phyloP scores from a whole-genome alignment of 495 filamentous ascomycete species.

The Cercophora newfieldiana region DNA sequence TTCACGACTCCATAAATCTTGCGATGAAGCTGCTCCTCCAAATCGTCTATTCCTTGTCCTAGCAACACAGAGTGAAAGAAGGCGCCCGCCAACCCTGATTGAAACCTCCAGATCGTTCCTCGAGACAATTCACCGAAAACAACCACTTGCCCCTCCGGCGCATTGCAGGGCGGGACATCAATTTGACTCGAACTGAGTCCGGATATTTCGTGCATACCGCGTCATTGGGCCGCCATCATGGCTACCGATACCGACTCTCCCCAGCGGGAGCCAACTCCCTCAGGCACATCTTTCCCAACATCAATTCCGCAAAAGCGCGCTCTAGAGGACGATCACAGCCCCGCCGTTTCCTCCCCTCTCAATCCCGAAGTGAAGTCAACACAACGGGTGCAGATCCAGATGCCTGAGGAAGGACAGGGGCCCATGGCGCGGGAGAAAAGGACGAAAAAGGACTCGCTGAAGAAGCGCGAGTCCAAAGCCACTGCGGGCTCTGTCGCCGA shows the following conservation, averaged over 20 bases:
- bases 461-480: constrained; percentile 76
- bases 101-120: neutral
- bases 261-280: constrained; percentile 44
- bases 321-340: constrained; percentile 55
- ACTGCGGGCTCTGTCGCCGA: constrained; percentile 37
- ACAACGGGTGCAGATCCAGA: constrained; percentile 32
- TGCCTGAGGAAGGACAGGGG: constrained; percentile 36
- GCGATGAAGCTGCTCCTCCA: neutral
- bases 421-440: constrained; percentile 49
- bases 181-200: too few relatives aligned
- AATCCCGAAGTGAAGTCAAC: constrained; percentile 53
- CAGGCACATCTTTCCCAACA: constrained; percentile 37
- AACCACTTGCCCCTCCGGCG: neutral
- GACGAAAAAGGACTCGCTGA: constrained; percentile 69
- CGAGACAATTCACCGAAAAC: too few relatives aligned
- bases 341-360: constrained; percentile 61
- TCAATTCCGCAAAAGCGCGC: constrained; percentile 60
- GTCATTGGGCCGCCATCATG: constrained; percentile 27
- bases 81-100: neutral
- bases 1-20: neutral
- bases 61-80: neutral
- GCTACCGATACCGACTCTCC: constrained; percentile 39
- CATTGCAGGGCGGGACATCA: neutral
- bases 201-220: neutral
- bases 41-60: neutral